Conservation (phyloP, 2,329 filamentous ascomycete genomes). For the Aspergillus amoenus region DNA sequence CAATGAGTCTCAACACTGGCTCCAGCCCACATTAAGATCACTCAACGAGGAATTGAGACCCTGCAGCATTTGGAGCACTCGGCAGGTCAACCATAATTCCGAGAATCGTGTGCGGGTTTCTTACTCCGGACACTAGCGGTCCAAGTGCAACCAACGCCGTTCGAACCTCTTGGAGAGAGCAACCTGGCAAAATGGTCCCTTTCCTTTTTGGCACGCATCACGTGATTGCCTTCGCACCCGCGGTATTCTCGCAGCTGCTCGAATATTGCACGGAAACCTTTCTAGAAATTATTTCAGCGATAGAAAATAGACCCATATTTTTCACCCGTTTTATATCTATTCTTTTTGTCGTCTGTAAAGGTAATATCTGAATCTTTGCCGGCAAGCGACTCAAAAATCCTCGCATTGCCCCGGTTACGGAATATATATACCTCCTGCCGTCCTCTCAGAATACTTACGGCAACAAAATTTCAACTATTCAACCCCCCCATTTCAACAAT, state of each 20-base stretch:
- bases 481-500: background rate
- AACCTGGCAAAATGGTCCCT: too few species aligned
- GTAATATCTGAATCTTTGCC: background rate
- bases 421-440: background rate
- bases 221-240: background rate
- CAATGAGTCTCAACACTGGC: constrained; percentile 14
- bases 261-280: background rate
- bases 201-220: background rate
- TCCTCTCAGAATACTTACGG: background rate
- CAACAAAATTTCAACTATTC: background rate
- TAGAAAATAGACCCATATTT: background rate
- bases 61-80: background rate
- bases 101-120: background rate
- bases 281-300: background rate
- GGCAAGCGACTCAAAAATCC: background rate
- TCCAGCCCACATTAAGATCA: constrained; percentile 22
- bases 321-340: background rate
- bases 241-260: background rate
- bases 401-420: constrained; percentile 3
- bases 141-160: too few species aligned
- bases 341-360: background rate
- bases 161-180: too few species aligned
- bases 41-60: background rate
- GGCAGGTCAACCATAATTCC: background rate
- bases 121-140: too few species aligned